Percentiles rank a stretch among this genome's conserved stretches.
Conservation (phyloP, 176 grass and related monocot species). For the Oryza brachyantha region DNA sequence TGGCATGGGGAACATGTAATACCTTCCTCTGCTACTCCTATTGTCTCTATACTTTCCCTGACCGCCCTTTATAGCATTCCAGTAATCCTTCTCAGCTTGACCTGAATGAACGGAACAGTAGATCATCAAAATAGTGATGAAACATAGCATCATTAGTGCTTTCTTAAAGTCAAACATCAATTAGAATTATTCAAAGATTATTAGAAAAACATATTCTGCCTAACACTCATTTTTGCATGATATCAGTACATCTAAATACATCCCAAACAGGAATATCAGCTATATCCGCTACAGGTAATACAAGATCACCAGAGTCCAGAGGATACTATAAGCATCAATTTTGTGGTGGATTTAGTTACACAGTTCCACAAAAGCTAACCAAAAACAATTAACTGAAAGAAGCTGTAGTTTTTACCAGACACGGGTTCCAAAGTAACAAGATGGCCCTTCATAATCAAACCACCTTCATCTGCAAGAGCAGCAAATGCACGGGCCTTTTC, state of each 20-base stretch:
- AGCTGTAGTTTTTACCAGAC: constrained; percentile 49
- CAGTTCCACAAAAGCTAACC: neutral
- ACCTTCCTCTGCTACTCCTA: constrained; percentile 64
- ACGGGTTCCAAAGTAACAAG: constrained; percentile 74
- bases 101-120: constrained; percentile 47
- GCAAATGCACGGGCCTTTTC: constrained; percentile 76
- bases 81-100: constrained; percentile 88
- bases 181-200: neutral
- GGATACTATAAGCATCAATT: neutral
- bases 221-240: neutral
- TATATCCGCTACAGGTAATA: neutral
- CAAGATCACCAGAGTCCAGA: neutral
- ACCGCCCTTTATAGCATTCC: constrained; percentile 52
- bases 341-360: neutral
- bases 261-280: neutral
- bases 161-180: neutral
- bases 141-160: neutral
- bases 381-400: constrained; percentile 17
- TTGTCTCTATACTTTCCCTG: constrained; percentile 48
- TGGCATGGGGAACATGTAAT: neutral
- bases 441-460: constrained; percentile 72
- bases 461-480: constrained; percentile 69
- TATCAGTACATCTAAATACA: constrained; percentile 17
- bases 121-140: constrained; percentile 20
- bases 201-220: constrained; percentile 13